phyloP scores from a whole-genome alignment of 2,329 filamentous ascomycete genomes.

The Diaporthe citriasiana region DNA sequence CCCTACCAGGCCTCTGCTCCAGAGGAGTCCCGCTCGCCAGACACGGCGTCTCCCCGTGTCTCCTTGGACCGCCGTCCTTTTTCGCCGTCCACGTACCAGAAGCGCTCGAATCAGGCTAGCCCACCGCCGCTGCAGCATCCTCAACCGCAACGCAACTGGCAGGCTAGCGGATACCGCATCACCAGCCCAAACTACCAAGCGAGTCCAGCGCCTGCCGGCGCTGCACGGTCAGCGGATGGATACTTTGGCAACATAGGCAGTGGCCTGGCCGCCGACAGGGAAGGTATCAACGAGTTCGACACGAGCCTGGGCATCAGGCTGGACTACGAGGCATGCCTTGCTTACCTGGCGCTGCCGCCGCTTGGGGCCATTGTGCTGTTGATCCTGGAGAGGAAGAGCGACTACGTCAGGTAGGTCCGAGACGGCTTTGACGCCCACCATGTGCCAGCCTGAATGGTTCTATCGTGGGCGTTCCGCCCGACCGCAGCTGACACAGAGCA shows the following conservation, averaged over 20 bases:
- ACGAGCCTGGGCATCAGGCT: slow-evolving; percentile 89
- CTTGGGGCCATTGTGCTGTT: slow-evolving; percentile 87
- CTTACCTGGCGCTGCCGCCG: slow-evolving; percentile 88
- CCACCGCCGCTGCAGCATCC: slow-evolving; percentile 65
- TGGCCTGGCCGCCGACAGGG: slow-evolving; percentile 55
- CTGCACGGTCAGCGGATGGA: slow-evolving; percentile 49
- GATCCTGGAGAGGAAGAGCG: slow-evolving; percentile 92
- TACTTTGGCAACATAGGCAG: slow-evolving; percentile 58
- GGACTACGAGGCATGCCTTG: slow-evolving; percentile 91
- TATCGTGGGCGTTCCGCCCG: background rate
- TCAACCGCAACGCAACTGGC: slow-evolving; percentile 71
- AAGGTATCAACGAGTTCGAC: slow-evolving; percentile 85
- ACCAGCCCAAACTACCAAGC: slow-evolving; percentile 52
- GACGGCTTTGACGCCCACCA: background rate
- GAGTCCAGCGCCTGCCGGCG: slow-evolving; percentile 45
- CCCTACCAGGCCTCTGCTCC: slow-evolving; percentile 96
- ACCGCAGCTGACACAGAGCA: slow-evolving; percentile 53
- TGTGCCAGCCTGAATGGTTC: background rate
- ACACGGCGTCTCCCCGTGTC: slow-evolving; percentile 64
- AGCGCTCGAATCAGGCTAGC: slow-evolving; percentile 56
- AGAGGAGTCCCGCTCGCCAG: slow-evolving; percentile 85
- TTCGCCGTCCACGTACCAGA: slow-evolving; percentile 61
- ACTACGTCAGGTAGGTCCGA: slow-evolving; percentile 85
- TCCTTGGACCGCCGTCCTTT: slow-evolving; percentile 72
- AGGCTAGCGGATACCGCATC: slow-evolving; percentile 58